Conservation (phyloP, 306 rosid species). For the Cicer pinnatifidum region DNA sequence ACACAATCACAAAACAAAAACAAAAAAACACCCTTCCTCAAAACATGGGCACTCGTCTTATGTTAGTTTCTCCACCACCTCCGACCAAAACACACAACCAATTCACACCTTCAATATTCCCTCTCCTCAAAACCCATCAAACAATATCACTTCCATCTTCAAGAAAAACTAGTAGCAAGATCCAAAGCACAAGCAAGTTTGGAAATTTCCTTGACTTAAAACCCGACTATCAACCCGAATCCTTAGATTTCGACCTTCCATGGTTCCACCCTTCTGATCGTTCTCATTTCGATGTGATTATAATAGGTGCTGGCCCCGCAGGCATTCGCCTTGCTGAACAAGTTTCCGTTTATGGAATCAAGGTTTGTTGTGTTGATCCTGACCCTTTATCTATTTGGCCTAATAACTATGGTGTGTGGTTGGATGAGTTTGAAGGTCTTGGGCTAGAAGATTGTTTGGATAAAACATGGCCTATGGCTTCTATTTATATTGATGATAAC, state of each 20-base stretch:
- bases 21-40: background rate
- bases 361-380: slow-evolving; percentile 90
- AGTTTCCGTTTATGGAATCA: slow-evolving; percentile 63
- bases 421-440: slow-evolving; percentile 70
- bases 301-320: slow-evolving; percentile 80
- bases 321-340: slow-evolving; percentile 79
- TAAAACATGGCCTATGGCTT: slow-evolving; percentile 76
- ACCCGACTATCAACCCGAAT: slow-evolving; percentile 53
- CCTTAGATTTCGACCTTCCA: slow-evolving; percentile 65
- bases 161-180: slow-evolving; percentile 37
- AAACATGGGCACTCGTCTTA: slow-evolving; percentile 51
- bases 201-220: slow-evolving; percentile 68
- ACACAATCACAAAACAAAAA: slow-evolving; percentile 9
- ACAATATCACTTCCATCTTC: slow-evolving; percentile 39
- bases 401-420: slow-evolving; percentile 91
- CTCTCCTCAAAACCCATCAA: slow-evolving; percentile 38
- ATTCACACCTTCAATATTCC: slow-evolving; percentile 29
- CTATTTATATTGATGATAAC: slow-evolving; percentile 56
- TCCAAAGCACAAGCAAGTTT: slow-evolving; percentile 52
- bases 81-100: slow-evolving; percentile 34
- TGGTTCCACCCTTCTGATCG: slow-evolving; percentile 53
- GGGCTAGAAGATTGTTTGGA: slow-evolving; percentile 72
- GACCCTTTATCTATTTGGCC: slow-evolving; percentile 80
- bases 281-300: slow-evolving; percentile 59
- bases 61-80: slow-evolving; percentile 49